phyloP scores from a whole-genome alignment of 1,139 yeast species.

The Taphrina pruni region DNA sequence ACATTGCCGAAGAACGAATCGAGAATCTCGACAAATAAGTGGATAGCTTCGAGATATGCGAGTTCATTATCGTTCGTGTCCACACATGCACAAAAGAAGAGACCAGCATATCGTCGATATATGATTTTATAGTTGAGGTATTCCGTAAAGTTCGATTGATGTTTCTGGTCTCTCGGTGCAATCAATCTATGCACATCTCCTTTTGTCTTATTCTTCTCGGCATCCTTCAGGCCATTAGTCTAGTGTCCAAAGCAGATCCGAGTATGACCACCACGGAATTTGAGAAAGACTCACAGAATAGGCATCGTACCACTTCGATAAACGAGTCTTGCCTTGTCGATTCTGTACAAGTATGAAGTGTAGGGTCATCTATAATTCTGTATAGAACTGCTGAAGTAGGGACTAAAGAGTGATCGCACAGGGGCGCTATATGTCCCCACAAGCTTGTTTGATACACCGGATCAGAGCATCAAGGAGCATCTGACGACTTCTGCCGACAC shows the following conservation, averaged over 20 bases:
- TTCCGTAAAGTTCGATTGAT: slow-evolving; percentile 80
- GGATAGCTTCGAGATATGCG: slow-evolving; percentile 80
- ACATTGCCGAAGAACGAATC: slow-evolving; percentile 87
- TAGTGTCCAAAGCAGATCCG: slow-evolving; percentile 8
- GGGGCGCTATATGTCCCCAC: no score
- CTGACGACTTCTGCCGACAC: no score
- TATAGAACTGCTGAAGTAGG: no score
- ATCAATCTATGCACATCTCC: slow-evolving; percentile 80
- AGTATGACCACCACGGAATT: not conserved
- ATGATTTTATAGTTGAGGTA: slow-evolving; percentile 74
- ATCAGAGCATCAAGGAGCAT: no score
- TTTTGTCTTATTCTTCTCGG: slow-evolving; percentile 60
- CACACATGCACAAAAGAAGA: slow-evolving; percentile 80
- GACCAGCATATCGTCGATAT: slow-evolving; percentile 89
- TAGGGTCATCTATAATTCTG: slow-evolving; percentile 13
- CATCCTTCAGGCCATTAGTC: slow-evolving; percentile 53
- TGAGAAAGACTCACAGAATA: slow-evolving; percentile 50
- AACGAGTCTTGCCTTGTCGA: slow-evolving; percentile 68
- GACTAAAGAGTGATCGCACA: no score
- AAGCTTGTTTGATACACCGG: no score
- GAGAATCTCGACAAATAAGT: slow-evolving; percentile 83
- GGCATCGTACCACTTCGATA: slow-evolving; percentile 76
- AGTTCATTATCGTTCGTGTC: slow-evolving; percentile 79
- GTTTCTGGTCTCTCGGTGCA: slow-evolving; percentile 80
- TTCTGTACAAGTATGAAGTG: slow-evolving; percentile 45